Conservation (phyloP, 1,284 basidiomycete species). For the Trametes sp. region DNA sequence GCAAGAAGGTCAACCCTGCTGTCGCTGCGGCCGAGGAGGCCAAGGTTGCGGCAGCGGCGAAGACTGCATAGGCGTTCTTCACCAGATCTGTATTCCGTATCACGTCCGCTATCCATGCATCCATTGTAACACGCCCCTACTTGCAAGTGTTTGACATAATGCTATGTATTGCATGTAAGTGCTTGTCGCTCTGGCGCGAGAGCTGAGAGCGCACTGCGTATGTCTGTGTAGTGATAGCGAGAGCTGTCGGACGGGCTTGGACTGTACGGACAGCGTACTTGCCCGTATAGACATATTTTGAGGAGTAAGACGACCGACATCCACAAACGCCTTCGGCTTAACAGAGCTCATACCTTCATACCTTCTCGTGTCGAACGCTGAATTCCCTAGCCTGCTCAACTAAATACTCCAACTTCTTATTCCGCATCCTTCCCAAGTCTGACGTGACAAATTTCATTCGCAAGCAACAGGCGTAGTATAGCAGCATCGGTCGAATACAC, state of each 20-base stretch:
- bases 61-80: conserved; percentile 38
- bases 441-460: not conserved
- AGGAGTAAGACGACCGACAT: too few species aligned
- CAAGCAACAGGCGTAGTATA: conserved; percentile 9
- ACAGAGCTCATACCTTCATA: too few species aligned
- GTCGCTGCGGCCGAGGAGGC: conserved; percentile 64
- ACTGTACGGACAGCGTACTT: too few species aligned
- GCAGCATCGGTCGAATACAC: conserved; percentile 23
- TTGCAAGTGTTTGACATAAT: conserved; percentile 7
- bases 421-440: too few species aligned
- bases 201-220: not conserved
- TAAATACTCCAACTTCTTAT: too few species aligned
- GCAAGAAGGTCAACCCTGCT: conserved; percentile 90
- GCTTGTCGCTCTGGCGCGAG: not conserved
- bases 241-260: too few species aligned
- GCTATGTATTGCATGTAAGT: conserved; percentile 22
- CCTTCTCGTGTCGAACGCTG: too few species aligned
- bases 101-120: conserved; percentile 28
- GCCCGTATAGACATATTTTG: too few species aligned
- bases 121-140: conserved; percentile 20
- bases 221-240: not conserved
- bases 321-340: too few species aligned
- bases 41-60: conserved; percentile 46
- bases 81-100: conserved; percentile 32
- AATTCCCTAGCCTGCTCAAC: too few species aligned